Evolutionary conservation across 208 protist genomes (phyloP).

Genomic region (Entamoeba dispar): DNA sequence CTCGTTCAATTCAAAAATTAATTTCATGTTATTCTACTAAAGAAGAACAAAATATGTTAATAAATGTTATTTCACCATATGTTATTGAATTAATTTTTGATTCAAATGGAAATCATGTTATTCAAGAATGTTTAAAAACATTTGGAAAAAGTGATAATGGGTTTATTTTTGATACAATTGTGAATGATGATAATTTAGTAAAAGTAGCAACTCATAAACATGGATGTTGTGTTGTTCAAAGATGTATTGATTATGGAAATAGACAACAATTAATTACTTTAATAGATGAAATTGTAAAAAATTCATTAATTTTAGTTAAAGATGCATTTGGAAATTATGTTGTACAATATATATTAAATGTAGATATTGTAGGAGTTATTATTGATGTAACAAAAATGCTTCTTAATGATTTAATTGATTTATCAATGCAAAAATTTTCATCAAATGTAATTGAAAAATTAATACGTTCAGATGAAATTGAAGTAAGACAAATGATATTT

Average conservation of each 20-base stretch:
- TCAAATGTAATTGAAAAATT: background rate
- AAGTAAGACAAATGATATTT: background rate
- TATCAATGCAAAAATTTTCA: conserved; percentile 1
- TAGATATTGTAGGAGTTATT: background rate
- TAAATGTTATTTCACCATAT: background rate
- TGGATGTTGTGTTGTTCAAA: conserved; percentile 9
- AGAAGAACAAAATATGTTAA: background rate
- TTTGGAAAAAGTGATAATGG: background rate
- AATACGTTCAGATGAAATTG: background rate
- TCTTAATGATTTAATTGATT: background rate
- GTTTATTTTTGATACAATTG: conserved; percentile 2
- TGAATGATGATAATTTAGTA: background rate
- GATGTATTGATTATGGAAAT: conserved; percentile 1
- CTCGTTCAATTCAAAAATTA: background rate
- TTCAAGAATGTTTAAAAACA: conserved; percentile 9
- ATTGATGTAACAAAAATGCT: background rate
- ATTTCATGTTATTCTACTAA: background rate
- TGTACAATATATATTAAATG: background rate
- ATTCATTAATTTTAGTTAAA: background rate
- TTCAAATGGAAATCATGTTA: conserved; percentile 14
- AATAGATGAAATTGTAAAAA: background rate
- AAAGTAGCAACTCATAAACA: background rate
- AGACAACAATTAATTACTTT: background rate
- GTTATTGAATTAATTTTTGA: conserved; percentile 10
- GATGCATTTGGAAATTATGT: conserved; percentile 16